Conservation (phyloP, 176 grass and related monocot genomes). For the Hyparrhenia diplandra region DNA sequence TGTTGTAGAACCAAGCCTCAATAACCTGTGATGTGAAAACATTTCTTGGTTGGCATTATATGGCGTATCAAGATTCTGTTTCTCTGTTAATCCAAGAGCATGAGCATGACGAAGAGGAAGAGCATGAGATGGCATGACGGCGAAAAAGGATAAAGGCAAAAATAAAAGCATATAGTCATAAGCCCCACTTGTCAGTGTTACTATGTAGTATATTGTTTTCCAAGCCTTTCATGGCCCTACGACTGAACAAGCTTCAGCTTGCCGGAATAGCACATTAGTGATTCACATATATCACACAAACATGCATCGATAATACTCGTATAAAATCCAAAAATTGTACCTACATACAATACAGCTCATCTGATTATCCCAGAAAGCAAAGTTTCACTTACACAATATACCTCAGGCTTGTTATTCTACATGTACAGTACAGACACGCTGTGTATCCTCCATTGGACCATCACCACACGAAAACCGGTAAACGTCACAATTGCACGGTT, state of each 20-base stretch:
- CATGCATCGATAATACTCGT: neutral
- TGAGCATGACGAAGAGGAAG: too few species aligned
- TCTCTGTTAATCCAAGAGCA: neutral
- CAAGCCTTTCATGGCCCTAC: neutral
- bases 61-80: neutral
- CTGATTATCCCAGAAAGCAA: conserved; percentile 4
- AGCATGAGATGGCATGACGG: neutral
- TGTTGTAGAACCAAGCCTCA: neutral
- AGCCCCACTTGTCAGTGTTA: too few species aligned
- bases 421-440: neutral
- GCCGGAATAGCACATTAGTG: neutral
- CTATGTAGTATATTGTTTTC: neutral
- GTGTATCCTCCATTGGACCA: neutral
- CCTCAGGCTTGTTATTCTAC: neutral
- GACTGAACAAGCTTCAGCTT: neutral
- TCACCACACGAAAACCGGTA: neutral
- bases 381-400: neutral
- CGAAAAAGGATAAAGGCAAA: too few species aligned
- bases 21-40: neutral
- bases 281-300: neutral
- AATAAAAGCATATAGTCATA: too few species aligned
- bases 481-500: neutral
- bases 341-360: neutral
- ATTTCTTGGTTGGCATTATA: neutral
- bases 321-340: neutral